Conservation (phyloP, 2,329 filamentous ascomycete species). For the Dactylellina cionopaga region DNA sequence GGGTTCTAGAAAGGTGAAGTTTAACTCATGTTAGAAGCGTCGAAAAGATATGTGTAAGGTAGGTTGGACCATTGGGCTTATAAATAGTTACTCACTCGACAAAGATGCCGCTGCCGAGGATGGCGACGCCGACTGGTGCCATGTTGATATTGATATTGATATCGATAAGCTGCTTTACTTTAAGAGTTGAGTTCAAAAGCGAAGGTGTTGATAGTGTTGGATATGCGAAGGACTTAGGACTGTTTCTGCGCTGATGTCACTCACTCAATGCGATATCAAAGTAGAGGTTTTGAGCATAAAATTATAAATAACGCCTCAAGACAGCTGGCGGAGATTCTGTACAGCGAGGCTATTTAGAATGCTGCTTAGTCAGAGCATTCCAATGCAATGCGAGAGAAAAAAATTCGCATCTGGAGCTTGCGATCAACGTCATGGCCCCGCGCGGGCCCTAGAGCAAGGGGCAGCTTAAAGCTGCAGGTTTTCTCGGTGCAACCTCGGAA, state of each 20-base stretch:
- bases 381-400: not conserved
- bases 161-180: not conserved
- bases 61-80: conserved; percentile 64
- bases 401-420: not conserved
- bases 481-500: conserved; percentile 16
- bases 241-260: conserved; percentile 27
- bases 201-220: conserved; percentile 39
- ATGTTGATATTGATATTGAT: conserved; percentile 54
- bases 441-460: not conserved
- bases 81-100: conserved; percentile 65
- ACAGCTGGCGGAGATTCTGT: no score
- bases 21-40: not conserved
- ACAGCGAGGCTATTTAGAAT: no score
- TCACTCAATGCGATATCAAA: not conserved
- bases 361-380: not conserved
- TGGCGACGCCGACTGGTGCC: conserved; percentile 66
- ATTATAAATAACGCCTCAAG: not conserved
- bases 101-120: conserved; percentile 73
- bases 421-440: not conserved
- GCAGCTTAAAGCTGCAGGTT: not conserved
- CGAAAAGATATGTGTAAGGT: not conserved
- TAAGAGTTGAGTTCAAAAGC: not conserved
- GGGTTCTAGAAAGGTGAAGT: conserved; percentile 55
- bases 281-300: not conserved
- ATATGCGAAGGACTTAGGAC: conserved; percentile 6